Evolutionary conservation across 805 yeast genomes (phyloP), one percentile per base, ranked within the genome.

Genomic region (Wickerhamomyces tratensis): DNA sequence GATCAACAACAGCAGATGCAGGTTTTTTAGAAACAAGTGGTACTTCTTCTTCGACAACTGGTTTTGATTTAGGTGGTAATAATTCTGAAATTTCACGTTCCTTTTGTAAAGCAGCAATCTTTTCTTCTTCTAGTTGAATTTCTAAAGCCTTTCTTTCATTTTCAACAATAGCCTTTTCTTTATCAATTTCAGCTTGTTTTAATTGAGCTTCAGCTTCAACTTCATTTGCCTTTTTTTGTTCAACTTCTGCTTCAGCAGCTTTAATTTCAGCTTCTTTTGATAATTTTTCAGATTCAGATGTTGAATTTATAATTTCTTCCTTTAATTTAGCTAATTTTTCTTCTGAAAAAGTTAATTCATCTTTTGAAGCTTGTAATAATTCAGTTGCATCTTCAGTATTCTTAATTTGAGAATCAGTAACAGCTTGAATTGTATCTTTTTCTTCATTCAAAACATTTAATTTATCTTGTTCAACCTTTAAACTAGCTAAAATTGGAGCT

Each of bases 401-500:
- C 45, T 62, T 59, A 27, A 61, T 52, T 48, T 74, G 74, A 36
- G 72, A 71, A 31, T 65, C 55, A 14, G 62, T 63, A 37, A 67
- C 73, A 35, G 68, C 73, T 44, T 68, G 67, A 15, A 66, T 57
- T 47, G 69, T 75, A 39, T 64, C 65, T 55, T 74, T 73, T 46
- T 74, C 71, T 43, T 70, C 62, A 36, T 71, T 69, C 50, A 78
- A 64, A n/a, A 69, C 72, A 39, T 64, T 61, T 54, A 79, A 66
- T 47, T 71, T 70, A 26, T 62, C 63, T 33, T 68, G 67, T 61
- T 79, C 84, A 30, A 52, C 52, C 46, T 65, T 68, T 52, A 76
- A 64, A 51, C 73, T 79, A 34, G 68, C 77, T 50, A 76, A 65
- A 20, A 71, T 58, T 39, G 86, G 86, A 40, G 72, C 69, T 49